Percentiles rank a stretch among this genome's conserved stretches.
phyloP scores from a whole-genome alignment of 257 asterid genomes.

The Solanum tacnaense region DNA sequence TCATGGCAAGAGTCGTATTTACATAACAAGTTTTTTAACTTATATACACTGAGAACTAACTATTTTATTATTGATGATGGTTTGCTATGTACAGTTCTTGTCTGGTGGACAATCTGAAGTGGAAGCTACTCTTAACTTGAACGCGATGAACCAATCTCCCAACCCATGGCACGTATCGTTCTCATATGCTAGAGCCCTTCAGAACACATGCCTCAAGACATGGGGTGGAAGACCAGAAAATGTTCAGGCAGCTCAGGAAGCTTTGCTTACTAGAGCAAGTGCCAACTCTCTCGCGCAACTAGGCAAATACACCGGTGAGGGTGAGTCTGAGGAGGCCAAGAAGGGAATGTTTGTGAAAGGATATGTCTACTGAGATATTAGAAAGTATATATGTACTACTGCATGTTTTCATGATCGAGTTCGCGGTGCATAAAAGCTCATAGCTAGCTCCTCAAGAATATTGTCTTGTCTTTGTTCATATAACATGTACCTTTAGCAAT shows the following conservation, averaged over 20 bases:
- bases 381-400: background rate
- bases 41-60: background rate
- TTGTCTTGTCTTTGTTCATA: background rate
- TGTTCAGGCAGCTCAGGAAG: conserved; percentile 52
- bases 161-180: conserved; percentile 71
- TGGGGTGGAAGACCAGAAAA: conserved; percentile 67
- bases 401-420: background rate
- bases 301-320: conserved; percentile 56
- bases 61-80: background rate
- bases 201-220: conserved; percentile 67
- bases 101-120: conserved; percentile 73
- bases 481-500: background rate
- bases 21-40: background rate
- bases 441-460: background rate
- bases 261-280: conserved; percentile 45
- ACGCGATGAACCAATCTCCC: conserved; percentile 57
- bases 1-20: conserved; percentile 34
- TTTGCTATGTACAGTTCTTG: conserved; percentile 32
- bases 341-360: conserved; percentile 58
- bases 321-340: conserved; percentile 68
- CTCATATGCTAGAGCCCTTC: conserved; percentile 66
- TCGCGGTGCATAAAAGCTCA: background rate
- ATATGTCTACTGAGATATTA: conserved; percentile 36
- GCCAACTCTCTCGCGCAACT: conserved; percentile 70
- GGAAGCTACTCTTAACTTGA: conserved; percentile 63